Evolutionary conservation across 371 early-diverging fungal genomes (phyloP).

Genomic region (Mucor saturninus): DNA sequence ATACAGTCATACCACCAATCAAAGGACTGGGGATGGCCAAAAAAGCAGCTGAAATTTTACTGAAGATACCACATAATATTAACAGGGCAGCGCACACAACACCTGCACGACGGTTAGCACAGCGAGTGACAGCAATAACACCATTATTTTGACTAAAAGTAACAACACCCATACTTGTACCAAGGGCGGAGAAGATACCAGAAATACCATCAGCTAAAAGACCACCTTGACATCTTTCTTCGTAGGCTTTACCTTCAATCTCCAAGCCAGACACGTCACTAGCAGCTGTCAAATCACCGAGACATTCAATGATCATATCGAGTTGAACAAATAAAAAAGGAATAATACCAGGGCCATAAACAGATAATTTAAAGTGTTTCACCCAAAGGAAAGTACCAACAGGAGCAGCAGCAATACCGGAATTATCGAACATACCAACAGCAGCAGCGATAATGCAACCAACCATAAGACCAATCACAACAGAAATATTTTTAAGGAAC

Average conservation of each 20-base stretch:
- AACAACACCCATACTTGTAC: conserved; percentile 59
- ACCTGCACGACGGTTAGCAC: conserved; percentile 54
- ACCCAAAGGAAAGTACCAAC: conserved; percentile 61
- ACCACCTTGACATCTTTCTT: conserved; percentile 61
- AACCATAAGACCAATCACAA: conserved; percentile 58
- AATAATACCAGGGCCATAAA: conserved; percentile 64
- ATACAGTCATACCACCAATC: conserved; percentile 66
- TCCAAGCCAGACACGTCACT: conserved; percentile 60
- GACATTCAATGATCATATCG: conserved; percentile 54
- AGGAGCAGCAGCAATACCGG: conserved; percentile 53
- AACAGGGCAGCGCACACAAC: conserved; percentile 57
- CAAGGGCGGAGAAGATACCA: conserved; percentile 50
- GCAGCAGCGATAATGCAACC: conserved; percentile 60
- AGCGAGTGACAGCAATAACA: conserved; percentile 63
- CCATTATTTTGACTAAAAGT: conserved; percentile 68
- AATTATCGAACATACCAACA: conserved; percentile 55
- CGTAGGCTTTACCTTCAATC: conserved; percentile 60
- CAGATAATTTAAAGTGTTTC: conserved; percentile 49
- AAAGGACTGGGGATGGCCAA: conserved; percentile 57
- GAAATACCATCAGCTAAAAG: conserved; percentile 61
- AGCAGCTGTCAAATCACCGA: conserved; percentile 67
- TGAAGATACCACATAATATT: conserved; percentile 60
- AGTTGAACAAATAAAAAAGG: conserved; percentile 57
- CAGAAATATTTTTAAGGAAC: conserved; percentile 60
- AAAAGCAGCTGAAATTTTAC: conserved; percentile 63